Evolutionary conservation across 2,329 filamentous ascomycete genomes (phyloP).

Genomic region (Chaetomium sp.): DNA sequence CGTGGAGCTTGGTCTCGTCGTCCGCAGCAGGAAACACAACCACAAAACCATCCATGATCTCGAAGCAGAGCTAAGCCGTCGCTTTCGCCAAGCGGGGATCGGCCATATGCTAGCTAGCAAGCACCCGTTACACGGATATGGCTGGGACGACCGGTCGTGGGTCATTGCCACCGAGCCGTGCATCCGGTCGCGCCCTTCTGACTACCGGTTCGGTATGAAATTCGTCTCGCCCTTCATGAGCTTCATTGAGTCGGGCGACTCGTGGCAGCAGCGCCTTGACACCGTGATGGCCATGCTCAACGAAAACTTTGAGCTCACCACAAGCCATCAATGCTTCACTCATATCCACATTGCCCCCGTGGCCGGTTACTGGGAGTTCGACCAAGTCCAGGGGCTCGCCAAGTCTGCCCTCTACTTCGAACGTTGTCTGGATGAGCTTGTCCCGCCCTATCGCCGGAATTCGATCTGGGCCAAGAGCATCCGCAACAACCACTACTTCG

Average conservation of each 20-base stretch:
- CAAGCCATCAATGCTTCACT: constrained; percentile 22
- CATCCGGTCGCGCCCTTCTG: constrained; percentile 15
- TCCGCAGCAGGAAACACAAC: constrained; percentile 20
- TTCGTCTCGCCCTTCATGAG: constrained; percentile 21
- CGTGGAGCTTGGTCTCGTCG: constrained; percentile 20
- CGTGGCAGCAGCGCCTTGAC: constrained; percentile 13
- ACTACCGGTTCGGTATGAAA: constrained; percentile 23
- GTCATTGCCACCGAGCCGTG: constrained; percentile 17
- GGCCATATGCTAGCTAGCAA: constrained; percentile 12
- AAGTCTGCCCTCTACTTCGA: constrained; percentile 23
- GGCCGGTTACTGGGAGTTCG: constrained; percentile 17
- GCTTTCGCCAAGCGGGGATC: constrained; percentile 14
- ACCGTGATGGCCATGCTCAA: constrained; percentile 13
- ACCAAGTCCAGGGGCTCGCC: constrained; percentile 19
- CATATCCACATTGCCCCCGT: constrained; percentile 20
- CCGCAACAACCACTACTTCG: constrained; percentile 21
- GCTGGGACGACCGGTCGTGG: constrained; percentile 15
- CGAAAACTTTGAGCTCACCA: constrained; percentile 21
- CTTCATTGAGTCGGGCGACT: constrained; percentile 16
- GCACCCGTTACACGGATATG: not conserved
- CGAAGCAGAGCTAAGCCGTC: constrained; percentile 18
- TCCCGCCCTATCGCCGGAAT: constrained; percentile 20
- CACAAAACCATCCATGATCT: constrained; percentile 16
- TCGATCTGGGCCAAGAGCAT: constrained; percentile 23
- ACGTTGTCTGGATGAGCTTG: constrained; percentile 22